These are phyloP conservation scores for Schwanniomyces occidentalis DNA, from an alignment of 805 yeast species.

Conservation along the genomic window DNA sequence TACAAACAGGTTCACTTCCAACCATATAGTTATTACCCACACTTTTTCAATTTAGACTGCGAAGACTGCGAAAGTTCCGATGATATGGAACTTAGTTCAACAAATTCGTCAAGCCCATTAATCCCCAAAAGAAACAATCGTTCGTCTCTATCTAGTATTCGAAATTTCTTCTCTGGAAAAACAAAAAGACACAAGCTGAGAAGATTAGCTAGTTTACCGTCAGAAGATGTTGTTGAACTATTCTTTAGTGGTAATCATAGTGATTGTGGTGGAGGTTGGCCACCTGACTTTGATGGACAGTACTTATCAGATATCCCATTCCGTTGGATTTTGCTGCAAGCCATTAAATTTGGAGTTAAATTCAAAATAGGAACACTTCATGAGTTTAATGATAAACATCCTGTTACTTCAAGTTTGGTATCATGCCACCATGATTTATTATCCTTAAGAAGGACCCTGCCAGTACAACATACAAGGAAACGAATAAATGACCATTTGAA, in stretches of 20 bases:
- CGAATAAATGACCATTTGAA: not conserved
- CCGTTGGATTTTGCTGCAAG: slow-evolving; percentile 62
- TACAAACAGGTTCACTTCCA: slow-evolving; percentile 57
- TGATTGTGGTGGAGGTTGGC: slow-evolving; percentile 72
- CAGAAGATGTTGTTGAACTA: slow-evolving; percentile 45
- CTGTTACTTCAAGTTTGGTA: slow-evolving; percentile 43
- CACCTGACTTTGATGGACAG: slow-evolving; percentile 44
- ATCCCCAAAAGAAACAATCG: too few species aligned
- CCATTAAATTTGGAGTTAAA: slow-evolving; percentile 49
- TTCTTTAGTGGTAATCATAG: slow-evolving; percentile 75
- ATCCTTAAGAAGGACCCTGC: slow-evolving; percentile 13
- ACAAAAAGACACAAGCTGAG: not conserved
- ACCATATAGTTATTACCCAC: slow-evolving; percentile 40
- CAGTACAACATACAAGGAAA: not conserved
- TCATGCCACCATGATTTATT: slow-evolving; percentile 56
- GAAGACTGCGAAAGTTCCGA: slow-evolving; percentile 9
- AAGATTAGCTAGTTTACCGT: slow-evolving; percentile 8
- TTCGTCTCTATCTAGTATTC: slow-evolving; percentile 1
- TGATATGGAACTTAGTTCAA: too few species aligned
- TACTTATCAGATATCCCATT: slow-evolving; percentile 51
- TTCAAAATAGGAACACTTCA: slow-evolving; percentile 44
- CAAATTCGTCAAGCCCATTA: not conserved
- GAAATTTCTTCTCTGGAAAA: not conserved
- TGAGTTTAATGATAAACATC: slow-evolving; percentile 40
- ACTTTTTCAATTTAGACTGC: slow-evolving; percentile 14